phyloP scores from a whole-genome alignment of 139 green algal genomes.

The Asterochloris sp. region DNA sequence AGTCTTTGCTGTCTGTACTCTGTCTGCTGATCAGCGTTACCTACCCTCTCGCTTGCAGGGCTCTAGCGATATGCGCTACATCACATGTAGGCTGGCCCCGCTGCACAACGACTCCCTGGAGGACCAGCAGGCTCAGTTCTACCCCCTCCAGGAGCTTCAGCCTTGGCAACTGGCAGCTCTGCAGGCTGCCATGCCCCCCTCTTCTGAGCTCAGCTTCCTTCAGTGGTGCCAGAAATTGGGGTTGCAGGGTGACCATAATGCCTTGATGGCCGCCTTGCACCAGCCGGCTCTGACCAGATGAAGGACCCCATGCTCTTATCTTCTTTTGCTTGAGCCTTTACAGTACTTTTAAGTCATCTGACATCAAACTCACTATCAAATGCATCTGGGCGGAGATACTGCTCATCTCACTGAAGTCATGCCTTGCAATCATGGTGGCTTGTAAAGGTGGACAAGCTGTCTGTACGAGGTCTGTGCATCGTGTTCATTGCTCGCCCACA shows the following conservation, averaged over 20 bases:
- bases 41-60: constrained; percentile 24
- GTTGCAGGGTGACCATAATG: neutral
- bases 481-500: too few species aligned
- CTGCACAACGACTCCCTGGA: constrained; percentile 24
- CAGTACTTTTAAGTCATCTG: neutral
- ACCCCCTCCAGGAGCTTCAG: neutral
- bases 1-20: too few species aligned
- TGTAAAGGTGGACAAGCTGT: neutral
- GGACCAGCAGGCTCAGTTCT: constrained; percentile 31
- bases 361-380: neutral
- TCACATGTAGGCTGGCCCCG: constrained; percentile 38
- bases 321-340: neutral
- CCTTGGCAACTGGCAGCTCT: neutral
- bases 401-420: neutral
- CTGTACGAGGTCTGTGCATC: neutral
- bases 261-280: neutral
- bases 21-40: too few species aligned
- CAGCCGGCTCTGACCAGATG: neutral
- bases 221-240: constrained; percentile 10
- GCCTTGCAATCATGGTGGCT: neutral
- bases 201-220: constrained; percentile 23
- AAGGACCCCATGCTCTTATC: neutral
- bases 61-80: constrained; percentile 26
- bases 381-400: neutral
- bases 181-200: constrained; percentile 1